A percentile compares a stretch with the other conserved stretches of the same genome.
These are phyloP conservation scores for Myxozyma melibiosi DNA, from an alignment of 805 yeast genomes.

Conservation along the genomic window DNA sequence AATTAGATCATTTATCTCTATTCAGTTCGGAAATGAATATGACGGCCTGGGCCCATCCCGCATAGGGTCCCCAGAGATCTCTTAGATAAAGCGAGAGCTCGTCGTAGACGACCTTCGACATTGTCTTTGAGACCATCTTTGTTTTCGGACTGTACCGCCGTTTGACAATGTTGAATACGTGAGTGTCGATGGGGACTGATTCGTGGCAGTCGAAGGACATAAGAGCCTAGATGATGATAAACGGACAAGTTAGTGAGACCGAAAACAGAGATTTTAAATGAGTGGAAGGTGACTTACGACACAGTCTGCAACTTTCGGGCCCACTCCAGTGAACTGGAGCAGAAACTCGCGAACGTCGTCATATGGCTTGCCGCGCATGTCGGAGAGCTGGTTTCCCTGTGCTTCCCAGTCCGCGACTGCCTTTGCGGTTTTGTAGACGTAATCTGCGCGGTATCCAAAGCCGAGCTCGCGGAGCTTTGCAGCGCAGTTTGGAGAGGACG, in stretches of 20 bases:
- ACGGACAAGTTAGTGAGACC: not conserved
- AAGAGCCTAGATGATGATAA: constrained; percentile 49
- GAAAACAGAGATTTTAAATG: not conserved
- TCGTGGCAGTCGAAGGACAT: constrained; percentile 88
- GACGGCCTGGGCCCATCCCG: constrained; percentile 99
- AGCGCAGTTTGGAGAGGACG: constrained; percentile 42
- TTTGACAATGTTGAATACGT: constrained; percentile 78
- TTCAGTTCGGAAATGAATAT: constrained; percentile 22
- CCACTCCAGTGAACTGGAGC: constrained; percentile 78
- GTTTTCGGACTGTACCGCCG: constrained; percentile 16
- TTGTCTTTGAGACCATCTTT: constrained; percentile 46
- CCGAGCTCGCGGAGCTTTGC: constrained; percentile 48
- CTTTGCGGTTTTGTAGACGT: constrained; percentile 74
- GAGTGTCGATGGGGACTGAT: constrained; percentile 94
- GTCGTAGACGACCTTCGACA: constrained; percentile 56
- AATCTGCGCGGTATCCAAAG: constrained; percentile 93
- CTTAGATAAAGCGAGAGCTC: constrained; percentile 62
- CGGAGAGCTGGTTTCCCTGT: constrained; percentile 44
- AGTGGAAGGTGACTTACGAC: constrained; percentile 46
- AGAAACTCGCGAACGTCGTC: constrained; percentile 60
- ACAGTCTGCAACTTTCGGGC: constrained; percentile 98
- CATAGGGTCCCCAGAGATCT: constrained; percentile 80
- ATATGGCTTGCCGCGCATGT: constrained; percentile 52
- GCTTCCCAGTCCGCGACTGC: constrained; percentile 48
- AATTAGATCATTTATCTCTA: not conserved